Percentiles rank a stretch among this genome's conserved stretches.
These are phyloP conservation scores for Plasmodium blacklocki DNA, from an alignment of 169 alveolate species.

Conservation along the genomic window DNA sequence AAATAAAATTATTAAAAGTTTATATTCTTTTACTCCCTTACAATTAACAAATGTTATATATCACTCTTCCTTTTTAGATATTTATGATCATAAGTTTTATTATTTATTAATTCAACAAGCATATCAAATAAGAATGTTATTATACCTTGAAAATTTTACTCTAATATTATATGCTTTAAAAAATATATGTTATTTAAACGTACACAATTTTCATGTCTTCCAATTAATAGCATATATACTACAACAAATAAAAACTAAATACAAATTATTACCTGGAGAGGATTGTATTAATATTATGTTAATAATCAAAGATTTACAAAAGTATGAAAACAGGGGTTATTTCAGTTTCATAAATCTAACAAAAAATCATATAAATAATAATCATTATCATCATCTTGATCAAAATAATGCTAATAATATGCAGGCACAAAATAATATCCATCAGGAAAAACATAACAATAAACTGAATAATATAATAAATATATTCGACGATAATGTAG, in stretches of 20 bases:
- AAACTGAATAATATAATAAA: background rate
- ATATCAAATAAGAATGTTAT: slow-evolving; percentile 36
- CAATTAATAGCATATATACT: slow-evolving; percentile 41
- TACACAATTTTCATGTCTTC: slow-evolving; percentile 35
- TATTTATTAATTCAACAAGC: slow-evolving; percentile 64
- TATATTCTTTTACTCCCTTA: slow-evolving; percentile 70
- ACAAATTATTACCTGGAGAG: slow-evolving; percentile 55
- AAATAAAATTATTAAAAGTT: slow-evolving; percentile 63
- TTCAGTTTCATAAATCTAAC: background rate
- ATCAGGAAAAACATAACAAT: background rate
- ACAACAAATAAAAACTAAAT: slow-evolving; percentile 33
- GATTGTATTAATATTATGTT: slow-evolving; percentile 71
- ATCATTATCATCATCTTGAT: background rate
- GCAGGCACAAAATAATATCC: too few relatives aligned
- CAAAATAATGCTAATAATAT: background rate
- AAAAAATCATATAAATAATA: background rate
- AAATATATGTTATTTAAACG: slow-evolving; percentile 54
- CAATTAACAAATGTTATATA: slow-evolving; percentile 68
- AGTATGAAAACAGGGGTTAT: slow-evolving; percentile 34
- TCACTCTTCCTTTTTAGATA: slow-evolving; percentile 69
- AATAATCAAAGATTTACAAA: slow-evolving; percentile 29
- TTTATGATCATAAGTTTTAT: slow-evolving; percentile 65
- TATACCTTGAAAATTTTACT: slow-evolving; percentile 57
- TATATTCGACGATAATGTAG: slow-evolving; percentile 42
- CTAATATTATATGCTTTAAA: slow-evolving; percentile 59